Conservation (phyloP, 352 stramenopile genomes). For the Globisporangium cylindrosporum region DNA sequence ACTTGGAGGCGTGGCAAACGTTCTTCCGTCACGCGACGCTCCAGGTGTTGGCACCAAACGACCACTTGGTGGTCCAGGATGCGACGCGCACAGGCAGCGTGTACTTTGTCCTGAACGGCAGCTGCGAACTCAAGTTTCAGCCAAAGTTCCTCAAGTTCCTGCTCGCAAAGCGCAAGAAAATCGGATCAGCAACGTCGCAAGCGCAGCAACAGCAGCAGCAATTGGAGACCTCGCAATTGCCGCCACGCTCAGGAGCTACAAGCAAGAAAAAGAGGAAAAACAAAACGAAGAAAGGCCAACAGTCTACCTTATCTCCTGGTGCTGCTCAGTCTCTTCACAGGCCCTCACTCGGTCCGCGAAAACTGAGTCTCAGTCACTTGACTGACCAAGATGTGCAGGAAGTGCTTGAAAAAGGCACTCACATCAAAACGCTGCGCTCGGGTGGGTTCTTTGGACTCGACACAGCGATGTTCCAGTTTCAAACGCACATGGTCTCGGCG, state of each 20-base stretch:
- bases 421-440: constrained; percentile 27
- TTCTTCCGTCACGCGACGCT: constrained; percentile 24
- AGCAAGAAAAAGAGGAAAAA: background rate
- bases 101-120: constrained; percentile 31
- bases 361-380: constrained; percentile 11
- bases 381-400: background rate
- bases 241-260: background rate
- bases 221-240: background rate
- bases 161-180: constrained; percentile 18
- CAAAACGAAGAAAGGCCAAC: constrained; percentile 4
- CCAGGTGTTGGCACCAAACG: constrained; percentile 13
- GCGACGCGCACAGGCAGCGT: constrained; percentile 23
- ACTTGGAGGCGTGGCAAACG: constrained; percentile 8
- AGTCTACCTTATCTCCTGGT: background rate
- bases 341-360: background rate
- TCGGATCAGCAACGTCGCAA: background rate
- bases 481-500: constrained; percentile 27
- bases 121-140: constrained; percentile 27
- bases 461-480: constrained; percentile 40
- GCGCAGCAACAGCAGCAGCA: background rate
- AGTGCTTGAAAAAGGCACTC: constrained; percentile 9
- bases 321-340: no score
- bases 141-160: constrained; percentile 29
- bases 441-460: constrained; percentile 55
- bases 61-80: constrained; percentile 28